phyloP scores from a whole-genome alignment of 2,329 filamentous ascomycete genomes.

The Fusarium chuoi region DNA sequence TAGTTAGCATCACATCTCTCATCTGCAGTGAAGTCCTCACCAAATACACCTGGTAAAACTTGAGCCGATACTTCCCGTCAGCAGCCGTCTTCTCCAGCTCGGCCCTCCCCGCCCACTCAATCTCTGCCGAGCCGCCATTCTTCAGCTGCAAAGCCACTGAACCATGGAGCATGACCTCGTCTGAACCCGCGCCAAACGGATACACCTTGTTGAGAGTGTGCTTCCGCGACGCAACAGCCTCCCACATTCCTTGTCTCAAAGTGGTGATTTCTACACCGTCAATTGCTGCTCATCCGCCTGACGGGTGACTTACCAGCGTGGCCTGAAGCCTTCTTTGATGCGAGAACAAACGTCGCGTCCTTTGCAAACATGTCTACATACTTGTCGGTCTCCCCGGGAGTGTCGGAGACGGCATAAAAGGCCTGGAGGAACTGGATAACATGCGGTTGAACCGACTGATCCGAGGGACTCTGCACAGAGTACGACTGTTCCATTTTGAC shows the following conservation, averaged over 20 bases:
- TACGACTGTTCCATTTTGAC: conserved; percentile 22
- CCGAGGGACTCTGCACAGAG: conserved; percentile 21
- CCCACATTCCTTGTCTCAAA: conserved; percentile 32
- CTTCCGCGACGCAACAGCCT: conserved; percentile 30
- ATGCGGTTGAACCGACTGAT: conserved; percentile 21
- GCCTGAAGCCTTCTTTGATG: conserved; percentile 25
- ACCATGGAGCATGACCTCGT: conserved; percentile 32
- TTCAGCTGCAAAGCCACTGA: conserved; percentile 29
- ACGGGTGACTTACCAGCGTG: background rate
- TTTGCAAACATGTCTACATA: conserved; percentile 28
- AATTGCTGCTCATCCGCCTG: background rate
- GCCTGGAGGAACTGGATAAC: conserved; percentile 24
- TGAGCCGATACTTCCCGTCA: conserved; percentile 32
- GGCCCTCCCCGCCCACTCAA: conserved; percentile 32
- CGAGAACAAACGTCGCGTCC: conserved; percentile 27
- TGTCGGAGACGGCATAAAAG: conserved; percentile 28
- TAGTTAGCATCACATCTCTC: background rate
- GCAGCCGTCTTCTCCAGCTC: conserved; percentile 7
- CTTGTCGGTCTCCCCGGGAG: conserved; percentile 25
- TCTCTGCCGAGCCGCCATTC: conserved; percentile 27
- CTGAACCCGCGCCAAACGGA: conserved; percentile 16
- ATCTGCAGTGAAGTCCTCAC: background rate
- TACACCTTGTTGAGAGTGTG: conserved; percentile 27
- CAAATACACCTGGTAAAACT: conserved; percentile 33
- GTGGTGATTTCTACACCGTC: conserved; percentile 24